Conservation (phyloP, 2,329 filamentous ascomycete genomes). For the Intubia oerlemansii region DNA sequence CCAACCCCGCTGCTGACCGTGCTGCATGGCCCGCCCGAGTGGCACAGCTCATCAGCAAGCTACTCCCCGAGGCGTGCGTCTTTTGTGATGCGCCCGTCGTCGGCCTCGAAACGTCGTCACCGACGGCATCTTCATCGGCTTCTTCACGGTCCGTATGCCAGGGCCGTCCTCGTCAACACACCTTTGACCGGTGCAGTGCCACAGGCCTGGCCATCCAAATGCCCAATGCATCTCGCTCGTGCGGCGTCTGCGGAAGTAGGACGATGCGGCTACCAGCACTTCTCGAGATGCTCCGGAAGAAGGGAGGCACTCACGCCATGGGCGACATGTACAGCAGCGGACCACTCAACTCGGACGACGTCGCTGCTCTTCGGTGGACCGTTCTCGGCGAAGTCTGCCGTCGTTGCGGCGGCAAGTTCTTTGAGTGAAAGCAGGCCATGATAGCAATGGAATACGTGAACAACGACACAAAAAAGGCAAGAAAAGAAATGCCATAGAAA, state of each 20-base stretch:
- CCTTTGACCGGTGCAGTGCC: conserved; percentile 28
- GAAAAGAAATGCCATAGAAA: too few relatives aligned
- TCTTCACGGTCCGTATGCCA: conserved; percentile 9
- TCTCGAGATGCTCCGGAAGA: conserved; percentile 9
- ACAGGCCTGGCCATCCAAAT: conserved; percentile 31
- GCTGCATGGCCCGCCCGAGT: too few relatives aligned
- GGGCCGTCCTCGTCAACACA: conserved; percentile 12
- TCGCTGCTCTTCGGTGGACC: conserved; percentile 4
- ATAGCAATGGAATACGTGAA: too few relatives aligned
- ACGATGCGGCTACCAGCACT: conserved; percentile 25
- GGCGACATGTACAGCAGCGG: conserved; percentile 6
- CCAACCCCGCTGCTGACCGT: too few relatives aligned
- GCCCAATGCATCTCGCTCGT: conserved; percentile 30
- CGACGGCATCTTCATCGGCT: too few relatives aligned
- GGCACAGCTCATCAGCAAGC: conserved; percentile 9
- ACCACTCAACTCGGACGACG: conserved; percentile 4
- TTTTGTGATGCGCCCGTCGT: conserved; percentile 24
- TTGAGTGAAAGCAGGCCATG: too few relatives aligned
- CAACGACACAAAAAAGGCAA: too few relatives aligned
- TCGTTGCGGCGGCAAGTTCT: conserved; percentile 16
- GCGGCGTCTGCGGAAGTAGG: conserved; percentile 30
- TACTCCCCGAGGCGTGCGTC: conserved; percentile 18
- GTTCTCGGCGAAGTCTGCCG: conserved; percentile 12
- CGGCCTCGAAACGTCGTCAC: too few relatives aligned
- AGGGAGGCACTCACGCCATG: not conserved